Base-by-base conservation (phyloP, 192 early-diverging fungal species). In the Mortierella claussenii region DNA sequence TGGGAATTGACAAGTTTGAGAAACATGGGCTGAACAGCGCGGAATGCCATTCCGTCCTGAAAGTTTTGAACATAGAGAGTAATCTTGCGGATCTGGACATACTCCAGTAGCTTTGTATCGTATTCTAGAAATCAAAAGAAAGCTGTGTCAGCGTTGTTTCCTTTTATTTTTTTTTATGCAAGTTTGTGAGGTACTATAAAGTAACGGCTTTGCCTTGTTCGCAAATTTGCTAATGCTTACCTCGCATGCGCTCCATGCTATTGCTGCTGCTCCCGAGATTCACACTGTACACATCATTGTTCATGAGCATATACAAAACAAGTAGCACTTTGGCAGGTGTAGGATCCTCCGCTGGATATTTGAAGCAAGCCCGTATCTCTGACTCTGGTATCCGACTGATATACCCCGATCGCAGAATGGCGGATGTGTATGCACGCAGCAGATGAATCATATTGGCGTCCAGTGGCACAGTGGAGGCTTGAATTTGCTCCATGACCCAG, bases 381-480 rank as follows among this genome's bases (percentile, higher is more conserved):
- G 36, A 49, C 12, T 66, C 55, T 7, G 73, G 73, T 62, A 76
- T 76, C 59, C 73, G 49, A 12, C 64, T 56, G 7, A 76, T 62
- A 20, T 67, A 37, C 1, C 61, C 37, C 6, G 73, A 76, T 2
- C 54, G 58, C 37, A 65, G 53, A 20, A 67, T 60, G 20, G 73
- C 63, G 8, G 57, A 32, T 6, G 73, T 66, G 47, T 76, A 76
- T 6, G 73, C 57, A 0, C 52, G 64, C 32, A 76, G 45, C 8
- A 76, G 65, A 26, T 65, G 73, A n/a, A 76, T 65, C 54, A 76
- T 66, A 53, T 76, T 66, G 43, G 49, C 49, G 24, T 76, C 73
- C 37, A 76, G 56, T 4, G 73, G 73, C 10, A 67, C 36, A 7
- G 64, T 67, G 8, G 73, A 55, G 2, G 58, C 63, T 23, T 66